These are phyloP conservation scores for Penicillium sp. DNA, from an alignment of 2,329 filamentous ascomycete genomes.

Conservation along the genomic window DNA sequence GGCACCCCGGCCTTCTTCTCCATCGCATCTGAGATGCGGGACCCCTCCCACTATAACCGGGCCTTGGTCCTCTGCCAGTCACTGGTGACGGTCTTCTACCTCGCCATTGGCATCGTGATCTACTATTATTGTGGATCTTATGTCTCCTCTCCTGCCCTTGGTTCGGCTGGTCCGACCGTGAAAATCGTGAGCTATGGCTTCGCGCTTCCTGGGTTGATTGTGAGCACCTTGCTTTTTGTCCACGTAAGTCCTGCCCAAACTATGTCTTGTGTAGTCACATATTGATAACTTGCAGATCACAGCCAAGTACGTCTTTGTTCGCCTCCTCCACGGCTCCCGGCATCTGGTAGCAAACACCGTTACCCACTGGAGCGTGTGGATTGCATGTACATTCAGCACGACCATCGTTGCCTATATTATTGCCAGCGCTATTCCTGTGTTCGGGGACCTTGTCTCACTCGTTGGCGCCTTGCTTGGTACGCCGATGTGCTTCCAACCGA, in stretches of 20 bases:
- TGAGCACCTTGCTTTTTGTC: slow-evolving; percentile 19
- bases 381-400: slow-evolving; percentile 15
- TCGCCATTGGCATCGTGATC: slow-evolving; percentile 42
- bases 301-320: slow-evolving; percentile 21
- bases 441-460: slow-evolving; percentile 20
- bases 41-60: slow-evolving; percentile 32
- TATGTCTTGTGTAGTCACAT: neutral
- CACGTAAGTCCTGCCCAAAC: slow-evolving; percentile 13
- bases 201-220: slow-evolving; percentile 28
- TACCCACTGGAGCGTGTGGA: slow-evolving; percentile 19
- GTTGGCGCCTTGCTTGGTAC: slow-evolving; percentile 23
- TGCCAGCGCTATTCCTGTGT: slow-evolving; percentile 23
- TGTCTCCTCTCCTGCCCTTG: slow-evolving; percentile 49
- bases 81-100: slow-evolving; percentile 35
- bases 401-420: slow-evolving; percentile 21
- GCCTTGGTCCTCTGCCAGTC: slow-evolving; percentile 35
- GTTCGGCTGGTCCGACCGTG: slow-evolving; percentile 40
- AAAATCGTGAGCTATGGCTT: slow-evolving; percentile 47
- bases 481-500: slow-evolving; percentile 25
- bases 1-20: slow-evolving; percentile 36
- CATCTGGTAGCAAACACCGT: slow-evolving; percentile 19
- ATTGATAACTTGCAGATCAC: slow-evolving; percentile 5
- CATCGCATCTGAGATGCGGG: slow-evolving; percentile 41
- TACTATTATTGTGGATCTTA: slow-evolving; percentile 50
- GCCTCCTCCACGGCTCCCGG: slow-evolving; percentile 13